Conservation (phyloP, 129 eudicot species). For the Solidago caesia region DNA sequence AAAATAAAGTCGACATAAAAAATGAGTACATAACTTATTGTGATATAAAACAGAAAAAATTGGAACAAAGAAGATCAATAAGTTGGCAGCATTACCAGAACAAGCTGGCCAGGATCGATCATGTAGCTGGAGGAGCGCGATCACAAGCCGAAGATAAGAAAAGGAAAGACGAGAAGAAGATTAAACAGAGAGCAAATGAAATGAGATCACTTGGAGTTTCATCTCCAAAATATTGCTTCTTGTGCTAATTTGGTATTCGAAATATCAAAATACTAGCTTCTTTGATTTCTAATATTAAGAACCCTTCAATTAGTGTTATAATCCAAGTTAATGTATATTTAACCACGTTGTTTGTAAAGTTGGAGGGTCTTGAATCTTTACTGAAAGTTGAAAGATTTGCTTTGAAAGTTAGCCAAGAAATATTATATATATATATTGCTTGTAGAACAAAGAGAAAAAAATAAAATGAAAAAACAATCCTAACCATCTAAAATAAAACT, state of each 20-base stretch:
- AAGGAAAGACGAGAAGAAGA: slow-evolving; percentile 47
- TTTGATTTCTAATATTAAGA: no score
- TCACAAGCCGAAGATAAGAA: slow-evolving; percentile 54
- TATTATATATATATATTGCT: no score
- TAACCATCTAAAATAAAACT: no score
- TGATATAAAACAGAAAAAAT: slow-evolving; percentile 40
- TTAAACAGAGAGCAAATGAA: slow-evolving; percentile 58
- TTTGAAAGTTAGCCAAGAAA: no score
- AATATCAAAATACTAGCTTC: no score
- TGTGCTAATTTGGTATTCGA: slow-evolving; percentile 35
- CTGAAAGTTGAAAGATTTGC: no score
- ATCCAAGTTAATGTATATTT: not conserved
- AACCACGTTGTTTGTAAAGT: no score
- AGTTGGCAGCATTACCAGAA: slow-evolving; percentile 59
- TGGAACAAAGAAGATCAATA: slow-evolving; percentile 48
- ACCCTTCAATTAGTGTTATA: no score
- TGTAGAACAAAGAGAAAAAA: no score
- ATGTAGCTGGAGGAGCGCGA: slow-evolving; percentile 59
- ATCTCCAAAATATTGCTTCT: slow-evolving; percentile 51
- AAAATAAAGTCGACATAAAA: not conserved
- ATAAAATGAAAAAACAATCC: no score
- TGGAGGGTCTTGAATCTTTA: no score
- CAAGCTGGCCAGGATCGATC: slow-evolving; percentile 62
- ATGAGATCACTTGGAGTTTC: slow-evolving; percentile 56
- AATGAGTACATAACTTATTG: not conserved